A percentile compares a stretch with the other conserved stretches of the same genome.
Conservation (phyloP, 495 filamentous ascomycete genomes). For the Corynascus novoguineensis region DNA sequence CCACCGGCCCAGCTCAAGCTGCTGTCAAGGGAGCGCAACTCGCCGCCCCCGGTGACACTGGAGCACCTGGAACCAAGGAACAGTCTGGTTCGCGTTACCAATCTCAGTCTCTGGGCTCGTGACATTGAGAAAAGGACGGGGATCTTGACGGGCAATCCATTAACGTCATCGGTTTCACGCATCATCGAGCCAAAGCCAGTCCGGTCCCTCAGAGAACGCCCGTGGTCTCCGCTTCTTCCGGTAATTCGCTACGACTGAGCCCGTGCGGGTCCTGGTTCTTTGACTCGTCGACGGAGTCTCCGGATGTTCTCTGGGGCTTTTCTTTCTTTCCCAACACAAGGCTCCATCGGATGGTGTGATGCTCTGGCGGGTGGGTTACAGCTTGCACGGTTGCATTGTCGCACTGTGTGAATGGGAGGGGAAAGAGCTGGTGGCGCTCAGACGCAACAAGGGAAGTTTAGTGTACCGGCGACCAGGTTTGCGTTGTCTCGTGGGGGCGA, state of each 20-base stretch:
- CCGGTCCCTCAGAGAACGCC: neutral
- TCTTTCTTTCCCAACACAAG: neutral
- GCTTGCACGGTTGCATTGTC: neutral
- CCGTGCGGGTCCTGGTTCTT: neutral
- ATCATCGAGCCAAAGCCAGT: neutral
- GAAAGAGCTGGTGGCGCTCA: neutral
- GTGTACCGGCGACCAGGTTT: no score
- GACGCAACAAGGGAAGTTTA: neutral
- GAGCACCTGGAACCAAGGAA: neutral
- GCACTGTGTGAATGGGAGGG: neutral
- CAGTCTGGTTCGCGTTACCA: neutral
- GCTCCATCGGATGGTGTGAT: neutral
- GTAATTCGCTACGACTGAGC: neutral
- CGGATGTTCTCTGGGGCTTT: neutral
- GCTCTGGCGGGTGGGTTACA: neutral
- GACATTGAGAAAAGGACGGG: neutral
- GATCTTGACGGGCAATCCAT: neutral
- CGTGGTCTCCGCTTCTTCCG: neutral
- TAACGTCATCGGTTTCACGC: neutral
- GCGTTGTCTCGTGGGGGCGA: neutral
- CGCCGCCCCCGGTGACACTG: neutral
- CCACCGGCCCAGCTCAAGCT: neutral
- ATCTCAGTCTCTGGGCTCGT: neutral
- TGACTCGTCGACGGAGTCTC: neutral
- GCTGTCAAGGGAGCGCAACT: neutral